phyloP scores from a whole-genome alignment of 345 rosid genomes.

The Gossypium ekmanianum region DNA sequence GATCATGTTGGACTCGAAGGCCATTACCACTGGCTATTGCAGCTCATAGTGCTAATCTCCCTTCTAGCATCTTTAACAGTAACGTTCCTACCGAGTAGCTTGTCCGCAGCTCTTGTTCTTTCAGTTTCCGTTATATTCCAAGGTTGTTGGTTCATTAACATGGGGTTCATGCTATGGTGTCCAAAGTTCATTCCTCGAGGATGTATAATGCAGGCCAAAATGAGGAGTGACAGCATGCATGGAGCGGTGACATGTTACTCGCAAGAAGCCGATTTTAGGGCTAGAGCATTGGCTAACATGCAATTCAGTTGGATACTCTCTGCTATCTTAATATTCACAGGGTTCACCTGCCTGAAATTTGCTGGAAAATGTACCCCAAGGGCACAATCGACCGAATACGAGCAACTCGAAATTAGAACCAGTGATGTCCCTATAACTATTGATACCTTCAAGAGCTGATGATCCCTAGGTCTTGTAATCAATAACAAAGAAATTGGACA shows the following conservation, averaged over 20 bases:
- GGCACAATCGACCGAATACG: conserved; percentile 36
- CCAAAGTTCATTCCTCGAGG: conserved; percentile 64
- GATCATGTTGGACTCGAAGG: conserved; percentile 87
- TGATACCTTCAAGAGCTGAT: conserved; percentile 28
- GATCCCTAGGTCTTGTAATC: conserved; percentile 10
- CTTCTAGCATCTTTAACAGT: conserved; percentile 51
- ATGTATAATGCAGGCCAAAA: conserved; percentile 38
- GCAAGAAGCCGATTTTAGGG: conserved; percentile 52
- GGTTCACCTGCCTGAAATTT: conserved; percentile 49
- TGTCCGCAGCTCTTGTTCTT: conserved; percentile 55
- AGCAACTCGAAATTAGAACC: conserved; percentile 39
- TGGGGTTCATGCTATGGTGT: conserved; percentile 85
- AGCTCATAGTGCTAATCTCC: conserved; percentile 63
- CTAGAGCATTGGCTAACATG: conserved; percentile 74
- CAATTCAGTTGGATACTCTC: conserved; percentile 91
- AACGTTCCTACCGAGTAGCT: conserved; percentile 43
- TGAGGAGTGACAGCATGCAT: conserved; percentile 26
- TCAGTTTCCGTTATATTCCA: conserved; percentile 65
- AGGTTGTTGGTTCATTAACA: conserved; percentile 82
- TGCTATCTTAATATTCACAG: conserved; percentile 53
- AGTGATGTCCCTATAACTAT: conserved; percentile 31
- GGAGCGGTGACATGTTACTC: conserved; percentile 64
- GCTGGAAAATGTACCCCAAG: conserved; percentile 31
- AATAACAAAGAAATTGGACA: conserved; percentile 9
- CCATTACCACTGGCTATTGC: conserved; percentile 86